Base-by-base conservation (phyloP, 805 yeast genomes). In the Ogataea sp. region DNA sequence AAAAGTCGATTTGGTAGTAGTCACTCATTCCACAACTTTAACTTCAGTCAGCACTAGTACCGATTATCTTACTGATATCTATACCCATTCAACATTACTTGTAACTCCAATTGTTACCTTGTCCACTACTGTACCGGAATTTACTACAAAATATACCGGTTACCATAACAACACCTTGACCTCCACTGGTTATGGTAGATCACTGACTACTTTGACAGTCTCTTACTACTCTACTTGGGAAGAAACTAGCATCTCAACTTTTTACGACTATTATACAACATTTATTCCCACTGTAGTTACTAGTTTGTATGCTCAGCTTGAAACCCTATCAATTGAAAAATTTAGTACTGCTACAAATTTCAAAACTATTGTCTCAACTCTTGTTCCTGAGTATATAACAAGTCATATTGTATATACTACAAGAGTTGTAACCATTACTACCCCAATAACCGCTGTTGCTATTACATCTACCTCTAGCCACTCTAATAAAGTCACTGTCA, bases 41-140 rank as follows among this genome's bases (percentile, higher is more conserved):
- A 32, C 34, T 14, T n/a, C 18, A 7, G 16, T 23, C 4, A 9
- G 6, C 6, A 32, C 34, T 14, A 30, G 21, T 18, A 14, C 18
- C 18, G 11, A 17, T 16, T 30, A 32, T 17, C n/a, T 20, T 3
- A 31, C 33, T 6, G 33, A 9, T 13, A 30, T 21, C 6, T 17
- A 6, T 3, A 4, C 5, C 14, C 11, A 17, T 21, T 33, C 29
- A 8, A 14, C 27, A 6, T 15, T 21, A 13, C 7, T 24, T 18
- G 21, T 30, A n/a, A 30, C 36, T 3, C 47, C 50, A 15, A 39
- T 45, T 16, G 41, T 40, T 4, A 47, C 51, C 10, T 33, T 41
- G 3, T 16, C 37, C n/a, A 33, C 31, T 20, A 39, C 40, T 1
- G n/a, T 25, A n/a, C 46, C 51, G 6, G 32, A n/a, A n/a, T n/a